Conservation (phyloP, 768 basidiomycete species). For the Rubroboletus pulcherrimus region DNA sequence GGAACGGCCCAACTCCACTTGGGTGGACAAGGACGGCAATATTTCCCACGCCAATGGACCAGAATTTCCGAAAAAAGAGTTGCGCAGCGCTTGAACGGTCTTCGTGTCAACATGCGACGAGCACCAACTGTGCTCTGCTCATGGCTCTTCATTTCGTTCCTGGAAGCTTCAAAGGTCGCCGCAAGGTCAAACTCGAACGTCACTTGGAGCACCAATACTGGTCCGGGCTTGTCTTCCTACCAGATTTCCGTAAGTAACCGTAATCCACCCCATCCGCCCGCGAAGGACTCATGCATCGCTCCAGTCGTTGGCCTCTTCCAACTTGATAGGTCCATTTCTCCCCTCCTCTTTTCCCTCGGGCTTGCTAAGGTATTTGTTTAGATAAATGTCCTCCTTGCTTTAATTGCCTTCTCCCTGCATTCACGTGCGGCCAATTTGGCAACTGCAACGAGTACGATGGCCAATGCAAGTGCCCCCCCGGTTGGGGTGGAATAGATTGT, state of each 20-base stretch:
- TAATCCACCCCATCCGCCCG: neutral
- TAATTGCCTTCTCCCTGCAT: slow-evolving; percentile 91
- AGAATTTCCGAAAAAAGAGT: neutral
- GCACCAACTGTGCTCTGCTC: slow-evolving; percentile 9
- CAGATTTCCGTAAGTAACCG: slow-evolving; percentile 23
- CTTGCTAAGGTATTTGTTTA: slow-evolving; percentile 15
- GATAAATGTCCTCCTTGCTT: slow-evolving; percentile 85
- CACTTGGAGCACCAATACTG: slow-evolving; percentile 13
- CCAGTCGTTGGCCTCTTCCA: slow-evolving; percentile 22
- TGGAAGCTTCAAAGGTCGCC: slow-evolving; percentile 1
- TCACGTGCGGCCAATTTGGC: slow-evolving; percentile 90
- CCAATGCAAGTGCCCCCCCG: slow-evolving; percentile 93
- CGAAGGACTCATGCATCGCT: slow-evolving; percentile 10
- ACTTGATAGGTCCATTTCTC: slow-evolving; percentile 12
- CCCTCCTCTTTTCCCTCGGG: no score
- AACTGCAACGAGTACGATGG: slow-evolving; percentile 89
- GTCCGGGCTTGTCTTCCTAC: slow-evolving; percentile 21
- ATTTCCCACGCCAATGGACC: slow-evolving; percentile 13
- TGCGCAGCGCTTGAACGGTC: neutral
- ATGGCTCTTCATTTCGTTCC: slow-evolving; percentile 14
- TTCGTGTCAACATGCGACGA: slow-evolving; percentile 23
- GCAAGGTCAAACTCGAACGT: slow-evolving; percentile 11
- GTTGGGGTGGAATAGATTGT: slow-evolving; percentile 98
- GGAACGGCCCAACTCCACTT: neutral
- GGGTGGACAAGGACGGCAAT: neutral